A percentile compares a stretch with the other conserved stretches of the same genome.
Conservation (phyloP, 2,329 filamentous ascomycete genomes). For the Fusarium lyarnte region DNA sequence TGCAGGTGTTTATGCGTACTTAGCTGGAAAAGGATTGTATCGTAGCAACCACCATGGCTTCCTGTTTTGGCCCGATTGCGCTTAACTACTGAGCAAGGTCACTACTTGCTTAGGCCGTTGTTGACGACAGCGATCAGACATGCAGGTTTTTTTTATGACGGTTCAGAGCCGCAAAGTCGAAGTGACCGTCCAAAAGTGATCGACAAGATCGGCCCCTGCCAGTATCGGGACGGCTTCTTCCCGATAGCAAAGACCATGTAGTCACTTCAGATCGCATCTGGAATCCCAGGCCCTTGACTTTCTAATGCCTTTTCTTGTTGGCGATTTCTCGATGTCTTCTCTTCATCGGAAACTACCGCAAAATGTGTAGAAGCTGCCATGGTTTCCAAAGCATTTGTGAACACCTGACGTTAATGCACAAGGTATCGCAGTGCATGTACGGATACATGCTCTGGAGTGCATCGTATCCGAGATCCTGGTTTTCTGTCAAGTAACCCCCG, state of each 20-base stretch:
- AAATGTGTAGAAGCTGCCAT: neutral
- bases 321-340: neutral
- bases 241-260: constrained; percentile 30
- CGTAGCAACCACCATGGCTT: constrained; percentile 2
- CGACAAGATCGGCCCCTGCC: constrained; percentile 44
- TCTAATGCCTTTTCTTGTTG: neutral
- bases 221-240: constrained; percentile 33
- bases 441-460: neutral
- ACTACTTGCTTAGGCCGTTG: constrained; percentile 9
- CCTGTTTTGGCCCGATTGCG: constrained; percentile 14
- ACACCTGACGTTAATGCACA: neutral
- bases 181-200: constrained; percentile 29
- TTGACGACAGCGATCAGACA: neutral
- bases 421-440: neutral
- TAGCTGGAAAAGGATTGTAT: constrained; percentile 20
- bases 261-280: constrained; percentile 24
- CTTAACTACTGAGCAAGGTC: neutral
- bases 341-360: neutral
- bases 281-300: constrained; percentile 2
- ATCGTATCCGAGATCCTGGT: constrained; percentile 13
- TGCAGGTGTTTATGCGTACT: constrained; percentile 18
- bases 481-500: constrained; percentile 18
- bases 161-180: constrained; percentile 36
- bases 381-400: neutral
- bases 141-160: constrained; percentile 8